Evolutionary conservation across 176 grass and related monocot genomes (phyloP).

Genomic region (Carex cristatella): DNA sequence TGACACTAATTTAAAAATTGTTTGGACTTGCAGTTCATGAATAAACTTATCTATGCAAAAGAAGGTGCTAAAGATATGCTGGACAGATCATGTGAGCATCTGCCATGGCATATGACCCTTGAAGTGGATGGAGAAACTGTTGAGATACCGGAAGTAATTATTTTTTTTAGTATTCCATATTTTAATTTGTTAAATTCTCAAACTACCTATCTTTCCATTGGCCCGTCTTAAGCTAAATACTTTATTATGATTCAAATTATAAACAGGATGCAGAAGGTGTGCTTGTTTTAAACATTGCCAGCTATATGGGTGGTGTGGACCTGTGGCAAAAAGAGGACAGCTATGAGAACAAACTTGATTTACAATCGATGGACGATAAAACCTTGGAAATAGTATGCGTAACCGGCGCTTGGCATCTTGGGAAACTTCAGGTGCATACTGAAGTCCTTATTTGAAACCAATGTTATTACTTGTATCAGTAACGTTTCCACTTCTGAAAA

Average conservation of each 20-base stretch:
- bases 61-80: slow-evolving; percentile 96
- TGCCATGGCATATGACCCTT: slow-evolving; percentile 82
- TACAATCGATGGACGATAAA: slow-evolving; percentile 88
- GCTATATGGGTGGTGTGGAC: slow-evolving; percentile 98
- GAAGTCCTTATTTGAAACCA: not conserved
- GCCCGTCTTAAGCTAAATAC: not conserved
- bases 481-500: not conserved
- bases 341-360: slow-evolving; percentile 55
- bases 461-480: not conserved
- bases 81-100: slow-evolving; percentile 83
- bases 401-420: slow-evolving; percentile 91
- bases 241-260: slow-evolving; percentile 27
- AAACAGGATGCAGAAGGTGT: slow-evolving; percentile 91
- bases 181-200: not conserved
- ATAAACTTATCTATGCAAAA: slow-evolving; percentile 97
- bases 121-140: slow-evolving; percentile 83
- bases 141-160: slow-evolving; percentile 71
- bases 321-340: slow-evolving; percentile 78
- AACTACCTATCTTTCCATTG: not conserved
- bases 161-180: slow-evolving; percentile 23
- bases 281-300: slow-evolving; percentile 83
- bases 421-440: slow-evolving; percentile 80
- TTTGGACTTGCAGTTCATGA: slow-evolving; percentile 57
- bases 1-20: not conserved
- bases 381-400: slow-evolving; percentile 87